Evolutionary conservation across 169 alveolate genomes (phyloP).

Genomic region (Plasmodium gallinaceum): DNA sequence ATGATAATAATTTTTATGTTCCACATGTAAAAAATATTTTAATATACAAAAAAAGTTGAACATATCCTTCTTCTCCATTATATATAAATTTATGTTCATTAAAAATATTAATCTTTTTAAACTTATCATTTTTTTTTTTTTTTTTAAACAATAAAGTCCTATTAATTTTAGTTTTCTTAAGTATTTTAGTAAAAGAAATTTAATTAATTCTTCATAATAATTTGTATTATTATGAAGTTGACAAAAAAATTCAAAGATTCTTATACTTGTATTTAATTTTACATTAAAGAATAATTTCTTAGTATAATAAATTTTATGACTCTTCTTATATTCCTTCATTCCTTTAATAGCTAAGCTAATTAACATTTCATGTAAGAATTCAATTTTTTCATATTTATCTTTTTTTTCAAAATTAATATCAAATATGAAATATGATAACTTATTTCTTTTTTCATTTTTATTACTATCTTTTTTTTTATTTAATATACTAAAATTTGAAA

Average conservation of each 20-base stretch:
- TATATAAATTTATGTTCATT: slow-evolving; percentile 20
- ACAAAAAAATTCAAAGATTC: slow-evolving; percentile 11
- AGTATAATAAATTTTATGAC: slow-evolving; percentile 2
- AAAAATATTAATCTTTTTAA: slow-evolving; percentile 36
- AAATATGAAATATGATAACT: slow-evolving; percentile 7
- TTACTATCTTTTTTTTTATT: background rate
- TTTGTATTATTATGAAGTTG: slow-evolving; percentile 2
- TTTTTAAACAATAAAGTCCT: slow-evolving; percentile 23
- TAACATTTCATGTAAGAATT: slow-evolving; percentile 53
- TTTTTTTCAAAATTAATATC: slow-evolving; percentile 27
- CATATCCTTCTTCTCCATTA: slow-evolving; percentile 17
- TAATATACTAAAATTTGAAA: slow-evolving; percentile 11
- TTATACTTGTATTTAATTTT: slow-evolving; percentile 44
- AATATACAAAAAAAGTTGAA: slow-evolving; percentile 19
- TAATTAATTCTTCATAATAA: slow-evolving; percentile 38
- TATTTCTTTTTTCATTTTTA: background rate
- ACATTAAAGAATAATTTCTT: slow-evolving; percentile 13
- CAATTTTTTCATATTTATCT: slow-evolving; percentile 10
- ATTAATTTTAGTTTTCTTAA: slow-evolving; percentile 19
- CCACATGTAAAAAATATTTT: slow-evolving; percentile 13
- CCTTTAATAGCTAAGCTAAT: slow-evolving; percentile 40
- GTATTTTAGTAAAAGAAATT: slow-evolving; percentile 29
- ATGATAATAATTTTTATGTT: slow-evolving; percentile 7
- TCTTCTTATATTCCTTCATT: slow-evolving; percentile 43
- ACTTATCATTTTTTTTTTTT: background rate